phyloP scores from a whole-genome alignment of 257 asterid species.

The Plantago major region DNA sequence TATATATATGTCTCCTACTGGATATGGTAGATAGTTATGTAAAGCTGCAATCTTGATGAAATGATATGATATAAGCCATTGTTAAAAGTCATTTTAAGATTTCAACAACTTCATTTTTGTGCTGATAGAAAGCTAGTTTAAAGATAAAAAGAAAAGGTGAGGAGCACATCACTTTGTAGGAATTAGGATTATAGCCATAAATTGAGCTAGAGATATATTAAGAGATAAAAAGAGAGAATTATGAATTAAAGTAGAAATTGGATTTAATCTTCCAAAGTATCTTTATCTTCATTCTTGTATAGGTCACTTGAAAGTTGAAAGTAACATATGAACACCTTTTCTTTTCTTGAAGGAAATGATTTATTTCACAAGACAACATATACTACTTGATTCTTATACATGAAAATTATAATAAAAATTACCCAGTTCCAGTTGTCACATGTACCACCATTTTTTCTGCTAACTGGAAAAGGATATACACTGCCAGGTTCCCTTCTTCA shows the following conservation, averaged over 20 bases:
- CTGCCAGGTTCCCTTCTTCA: conserved; percentile 18
- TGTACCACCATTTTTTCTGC: conserved; percentile 22
- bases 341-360: conserved; percentile 35
- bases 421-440: conserved; percentile 29
- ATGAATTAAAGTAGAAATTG: neutral
- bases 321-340: conserved; percentile 32
- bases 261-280: neutral
- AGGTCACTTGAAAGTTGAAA: conserved; percentile 17
- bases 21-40: neutral
- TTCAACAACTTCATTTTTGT: neutral
- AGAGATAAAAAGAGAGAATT: neutral
- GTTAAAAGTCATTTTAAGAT: neutral
- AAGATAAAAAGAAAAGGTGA: conserved; percentile 1
- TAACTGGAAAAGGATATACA: conserved; percentile 5
- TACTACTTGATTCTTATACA: conserved; percentile 12
- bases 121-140: neutral
- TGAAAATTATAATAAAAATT: conserved; percentile 19
- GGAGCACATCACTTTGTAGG: neutral
- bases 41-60: conserved; percentile 13
- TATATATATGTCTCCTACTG: conserved; percentile 21
- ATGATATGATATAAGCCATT: neutral
- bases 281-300: neutral
- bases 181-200: neutral
- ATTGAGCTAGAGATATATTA: neutral
- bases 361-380: conserved; percentile 16